Base-by-base conservation (phyloP, 129 eudicot species). In the Flaveria sonorensis region DNA sequence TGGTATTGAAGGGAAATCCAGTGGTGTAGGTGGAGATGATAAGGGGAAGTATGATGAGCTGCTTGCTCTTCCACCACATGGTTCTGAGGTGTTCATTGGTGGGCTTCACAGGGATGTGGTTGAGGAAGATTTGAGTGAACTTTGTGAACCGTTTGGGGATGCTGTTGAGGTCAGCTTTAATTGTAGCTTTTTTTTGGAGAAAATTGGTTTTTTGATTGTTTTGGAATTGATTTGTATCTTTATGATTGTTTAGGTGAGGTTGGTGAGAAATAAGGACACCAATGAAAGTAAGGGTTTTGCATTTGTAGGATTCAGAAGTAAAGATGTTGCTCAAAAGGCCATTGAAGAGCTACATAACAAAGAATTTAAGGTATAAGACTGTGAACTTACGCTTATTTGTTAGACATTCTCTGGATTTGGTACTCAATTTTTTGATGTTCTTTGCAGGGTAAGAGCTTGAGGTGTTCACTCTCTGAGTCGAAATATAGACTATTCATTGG, bases 231-330 rank as follows among this genome's bases (percentile, higher is more conserved):
- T 73, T 6, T 26, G 8, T 20, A 59, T 21, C n/a, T 43, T 18
- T n/a, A 64, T 71, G 16, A 30, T 36, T 64, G 70, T 76, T 82
- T 88, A 94, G 99, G 81, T 89, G 60, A 86, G 92, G 81, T 83
- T 95, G 80, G 86, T 91, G 96, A 95, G 87, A 68, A 95, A 95
- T 72, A 86, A 84, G 75, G 99, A 95, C 71, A 95, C 99, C 71
- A 96, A 96, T 75, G 99, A 95, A 75, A 82, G 86, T 71, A 89
- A 89, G 78, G 99, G 99, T 46, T 95, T 87, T 88, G 99, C 99
- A 21, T 95, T 95, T 88, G 97, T 95, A 19, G 97, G 92, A 30
- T 95, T 87, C 73, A 86, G 57, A 81, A 92, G 96, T 12, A 95
- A 86, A 77, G 97, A 95, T 18, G 92, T 82, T 30, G 97, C 92